Percentiles rank a stretch among this genome's conserved stretches.
phyloP scores from a whole-genome alignment of 2,329 filamentous ascomycete genomes.

The Cladosporium sp. region DNA sequence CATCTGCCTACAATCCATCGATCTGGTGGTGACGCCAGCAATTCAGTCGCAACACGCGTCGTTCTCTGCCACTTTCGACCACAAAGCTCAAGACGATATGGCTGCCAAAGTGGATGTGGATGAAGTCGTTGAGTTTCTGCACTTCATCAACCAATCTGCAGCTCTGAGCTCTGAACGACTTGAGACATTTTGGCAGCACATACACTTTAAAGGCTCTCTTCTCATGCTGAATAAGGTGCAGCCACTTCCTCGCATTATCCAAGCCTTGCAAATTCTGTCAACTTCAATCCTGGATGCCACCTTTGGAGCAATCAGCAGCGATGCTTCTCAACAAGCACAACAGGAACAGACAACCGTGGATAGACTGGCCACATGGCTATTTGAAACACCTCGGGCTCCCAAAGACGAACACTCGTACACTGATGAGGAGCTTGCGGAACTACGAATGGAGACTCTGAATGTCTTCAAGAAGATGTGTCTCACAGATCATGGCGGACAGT shows the following conservation, averaged over 20 bases:
- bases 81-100: constrained; percentile 37
- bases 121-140: constrained; percentile 66
- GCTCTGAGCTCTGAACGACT: constrained; percentile 36
- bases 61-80: constrained; percentile 30
- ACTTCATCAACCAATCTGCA: constrained; percentile 53
- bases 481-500: constrained; percentile 62
- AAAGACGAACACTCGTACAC: constrained; percentile 46
- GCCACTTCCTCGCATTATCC: constrained; percentile 61
- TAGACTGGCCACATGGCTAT: constrained; percentile 63
- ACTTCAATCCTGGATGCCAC: constrained; percentile 65
- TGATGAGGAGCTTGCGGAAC: constrained; percentile 46
- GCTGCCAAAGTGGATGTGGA: constrained; percentile 65
- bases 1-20: constrained; percentile 48
- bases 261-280: constrained; percentile 66
- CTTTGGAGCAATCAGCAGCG: constrained; percentile 65
- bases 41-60: constrained; percentile 39
- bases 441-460: constrained; percentile 49
- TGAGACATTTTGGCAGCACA: constrained; percentile 64
- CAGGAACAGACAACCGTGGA: constrained; percentile 57
- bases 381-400: constrained; percentile 53
- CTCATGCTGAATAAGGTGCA: constrained; percentile 70
- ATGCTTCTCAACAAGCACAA: constrained; percentile 42
- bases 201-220: constrained; percentile 67
- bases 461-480: constrained; percentile 60
- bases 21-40: constrained; percentile 57